phyloP scores from a whole-genome alignment of 495 filamentous ascomycete species.

The Lasiosphaeriaceae sp. region DNA sequence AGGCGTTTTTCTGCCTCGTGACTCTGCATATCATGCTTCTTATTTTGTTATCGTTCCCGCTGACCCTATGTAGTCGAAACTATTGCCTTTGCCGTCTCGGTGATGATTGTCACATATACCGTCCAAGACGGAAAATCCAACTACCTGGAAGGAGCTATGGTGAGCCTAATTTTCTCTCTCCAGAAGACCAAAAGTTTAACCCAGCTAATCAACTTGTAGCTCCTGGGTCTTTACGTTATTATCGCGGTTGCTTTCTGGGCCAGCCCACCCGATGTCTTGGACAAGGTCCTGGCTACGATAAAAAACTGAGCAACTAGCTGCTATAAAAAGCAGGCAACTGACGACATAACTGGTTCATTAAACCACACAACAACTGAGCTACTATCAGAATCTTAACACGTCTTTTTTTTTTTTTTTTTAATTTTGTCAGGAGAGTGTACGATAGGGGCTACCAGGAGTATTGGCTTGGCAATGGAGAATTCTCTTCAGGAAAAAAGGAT shows the following conservation, averaged over 20 bases:
- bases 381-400: no score
- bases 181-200: neutral
- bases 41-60: neutral
- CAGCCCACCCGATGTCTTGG: conserved; percentile 64
- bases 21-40: neutral
- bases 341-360: no score
- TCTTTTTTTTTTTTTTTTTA: no score
- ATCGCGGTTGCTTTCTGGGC: conserved; percentile 88
- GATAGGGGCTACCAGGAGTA: no score
- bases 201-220: conserved; percentile 19
- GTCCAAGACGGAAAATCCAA: conserved; percentile 94
- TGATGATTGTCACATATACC: conserved; percentile 86
- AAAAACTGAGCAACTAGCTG: neutral
- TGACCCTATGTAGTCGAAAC: conserved; percentile 65
- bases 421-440: no score
- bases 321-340: neutral
- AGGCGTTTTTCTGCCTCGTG: neutral
- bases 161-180: conserved; percentile 38
- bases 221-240: conserved; percentile 65
- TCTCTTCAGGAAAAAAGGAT: no score
- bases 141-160: conserved; percentile 91
- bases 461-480: no score
- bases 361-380: no score
- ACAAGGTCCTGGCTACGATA: conserved; percentile 8
- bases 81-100: conserved; percentile 85